Evolutionary conservation across 169 alveolate species (phyloP).

Genomic region (Perkinsus olseni): DNA sequence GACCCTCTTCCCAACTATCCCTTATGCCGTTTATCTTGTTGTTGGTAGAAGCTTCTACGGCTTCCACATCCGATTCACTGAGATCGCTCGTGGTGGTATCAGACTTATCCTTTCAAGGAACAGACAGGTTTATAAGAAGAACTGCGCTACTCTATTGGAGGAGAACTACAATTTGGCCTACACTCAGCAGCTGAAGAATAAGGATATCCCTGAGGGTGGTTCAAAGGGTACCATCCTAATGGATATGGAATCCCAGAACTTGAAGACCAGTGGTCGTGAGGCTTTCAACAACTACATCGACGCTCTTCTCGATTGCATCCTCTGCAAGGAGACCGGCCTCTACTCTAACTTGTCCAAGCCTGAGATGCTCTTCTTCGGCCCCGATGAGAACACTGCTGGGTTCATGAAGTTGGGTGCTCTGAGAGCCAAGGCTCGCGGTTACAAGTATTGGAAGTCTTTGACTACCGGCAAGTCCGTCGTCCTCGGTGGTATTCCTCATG

Average conservation of each 20-base stretch:
- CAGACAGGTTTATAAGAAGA: slow-evolving; percentile 51
- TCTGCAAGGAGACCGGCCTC: neutral
- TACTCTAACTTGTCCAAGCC: neutral
- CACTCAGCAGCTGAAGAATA: slow-evolving; percentile 63
- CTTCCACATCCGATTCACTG: slow-evolving; percentile 61
- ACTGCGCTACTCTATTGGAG: slow-evolving; percentile 55
- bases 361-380: slow-evolving; percentile 28
- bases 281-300: slow-evolving; percentile 3
- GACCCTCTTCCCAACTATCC: slow-evolving; percentile 34
- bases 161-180: slow-evolving; percentile 67
- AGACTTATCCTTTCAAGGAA: slow-evolving; percentile 55
- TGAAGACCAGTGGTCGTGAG: neutral
- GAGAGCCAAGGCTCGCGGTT: slow-evolving; percentile 20
- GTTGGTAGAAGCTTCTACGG: slow-evolving; percentile 65
- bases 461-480: slow-evolving; percentile 68
- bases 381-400: slow-evolving; percentile 30
- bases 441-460: slow-evolving; percentile 55
- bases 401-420: slow-evolving; percentile 28
- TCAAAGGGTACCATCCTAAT: slow-evolving; percentile 59
- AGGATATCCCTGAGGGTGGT: slow-evolving; percentile 70
- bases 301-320: neutral
- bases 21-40: slow-evolving; percentile 51
- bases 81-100: slow-evolving; percentile 66
- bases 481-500: slow-evolving; percentile 80
- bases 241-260: slow-evolving; percentile 17